Percentiles rank a stretch among this genome's conserved stretches.
Conservation (phyloP, 441 rosid genomes). For the Populus trichocarpa region DNA sequence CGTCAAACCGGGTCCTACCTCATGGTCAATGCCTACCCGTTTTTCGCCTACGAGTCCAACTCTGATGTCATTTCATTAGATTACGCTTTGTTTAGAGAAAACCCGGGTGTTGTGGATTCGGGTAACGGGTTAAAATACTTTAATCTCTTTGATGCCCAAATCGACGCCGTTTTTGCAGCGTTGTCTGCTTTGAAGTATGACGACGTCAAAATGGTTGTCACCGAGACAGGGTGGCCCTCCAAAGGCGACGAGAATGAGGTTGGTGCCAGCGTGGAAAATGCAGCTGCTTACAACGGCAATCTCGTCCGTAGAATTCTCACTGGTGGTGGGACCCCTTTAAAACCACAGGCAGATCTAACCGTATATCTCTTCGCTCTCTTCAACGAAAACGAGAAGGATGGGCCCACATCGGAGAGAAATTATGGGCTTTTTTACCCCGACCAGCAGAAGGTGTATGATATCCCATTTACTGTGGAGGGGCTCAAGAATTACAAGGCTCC, state of each 20-base stretch:
- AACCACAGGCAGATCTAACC: conserved; percentile 76
- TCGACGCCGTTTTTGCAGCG: conserved; percentile 91
- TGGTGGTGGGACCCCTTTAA: conserved; percentile 78
- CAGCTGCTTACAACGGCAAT: conserved; percentile 85
- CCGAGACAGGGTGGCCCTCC: conserved; percentile 92
- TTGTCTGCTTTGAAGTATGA: conserved; percentile 66
- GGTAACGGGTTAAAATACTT: conserved; percentile 71
- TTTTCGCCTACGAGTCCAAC: conserved; percentile 84
- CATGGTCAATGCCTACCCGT: conserved; percentile 86
- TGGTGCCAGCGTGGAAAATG: conserved; percentile 61
- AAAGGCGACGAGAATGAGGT: conserved; percentile 70
- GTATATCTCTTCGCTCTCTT: conserved; percentile 79
- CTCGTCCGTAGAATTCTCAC: conserved; percentile 65
- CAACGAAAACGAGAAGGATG: conserved; percentile 68
- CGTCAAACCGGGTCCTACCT: conserved; percentile 77
- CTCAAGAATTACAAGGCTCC: conserved; percentile 46
- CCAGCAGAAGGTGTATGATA: conserved; percentile 67
- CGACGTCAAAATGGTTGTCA: conserved; percentile 56
- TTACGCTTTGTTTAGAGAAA: conserved; percentile 76
- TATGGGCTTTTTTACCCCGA: conserved; percentile 80
- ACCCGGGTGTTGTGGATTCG: conserved; percentile 80
- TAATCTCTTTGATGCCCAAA: conserved; percentile 80
- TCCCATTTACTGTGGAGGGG: conserved; percentile 62
- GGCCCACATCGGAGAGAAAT: conserved; percentile 79
- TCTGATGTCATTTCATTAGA: conserved; percentile 77